Base-by-base conservation (phyloP, 192 early-diverging fungal species). In the Coemansia sp. region DNA sequence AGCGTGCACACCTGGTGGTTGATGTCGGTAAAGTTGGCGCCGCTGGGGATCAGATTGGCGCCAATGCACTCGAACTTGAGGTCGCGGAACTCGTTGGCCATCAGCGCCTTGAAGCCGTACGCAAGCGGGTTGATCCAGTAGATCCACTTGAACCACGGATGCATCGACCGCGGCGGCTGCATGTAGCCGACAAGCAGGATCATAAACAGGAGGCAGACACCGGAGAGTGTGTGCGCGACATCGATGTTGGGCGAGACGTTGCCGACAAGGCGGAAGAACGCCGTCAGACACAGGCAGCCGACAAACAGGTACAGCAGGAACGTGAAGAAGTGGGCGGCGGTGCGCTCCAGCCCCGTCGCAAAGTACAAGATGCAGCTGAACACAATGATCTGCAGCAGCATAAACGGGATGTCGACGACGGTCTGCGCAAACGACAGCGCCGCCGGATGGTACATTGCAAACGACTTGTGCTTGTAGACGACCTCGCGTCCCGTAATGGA, bases 391-490 rank as follows among this genome's bases (percentile, higher is more conserved):
- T 85, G 82, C 33, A 82, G 7, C 0, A 87, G 34, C 43, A 76
- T 70, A 49, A 88, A 66, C 14, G 87, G 85, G 34, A 90, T 65
- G 50, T 89, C 87, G 29, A 78, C 78, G 53, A 88, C 60, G 9
- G 81, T 84, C 69, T 87, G 86, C 34, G 88, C 78, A 46, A 90
- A 55, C 34, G 85, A 87, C 25, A 80, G 76, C n/a, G 88, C 85
- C 11, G 85, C 86, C 0, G 90, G 88, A 52, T 86, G 86, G 67
- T 89, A 88, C 63, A 91, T 68, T 54, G 89, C 86, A 69, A 87
- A 89, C 7, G 83, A 78, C 59, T 88, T 89, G 74, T 94, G 92
- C 68, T 94, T 94, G 75, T 89, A 85, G 34, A 89, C 71, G 45
- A 92, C 85, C 19, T 87, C 81, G 45, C 91, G 89, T 32, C 90